Base-by-base conservation (phyloP, 768 basidiomycete species). In the Neoboletus subvelutipes region DNA sequence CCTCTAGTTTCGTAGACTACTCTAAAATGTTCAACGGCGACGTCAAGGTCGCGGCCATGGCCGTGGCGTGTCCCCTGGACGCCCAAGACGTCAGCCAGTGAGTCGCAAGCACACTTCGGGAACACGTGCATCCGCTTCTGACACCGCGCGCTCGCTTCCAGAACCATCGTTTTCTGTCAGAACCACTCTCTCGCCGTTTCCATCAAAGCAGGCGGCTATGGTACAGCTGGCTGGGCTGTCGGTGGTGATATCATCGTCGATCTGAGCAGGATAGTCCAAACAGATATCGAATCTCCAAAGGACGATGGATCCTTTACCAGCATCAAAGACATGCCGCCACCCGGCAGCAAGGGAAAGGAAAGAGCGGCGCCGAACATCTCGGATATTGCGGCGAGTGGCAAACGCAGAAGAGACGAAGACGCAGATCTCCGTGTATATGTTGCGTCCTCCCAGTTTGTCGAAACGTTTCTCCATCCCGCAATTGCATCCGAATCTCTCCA, bases 171-270 rank as follows among this genome's bases (percentile, higher is more conserved):
- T 13, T 94, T 95, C 71, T 94, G 92, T 67, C 73, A 69, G n/a
- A 82, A 83, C 52, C 79, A 93, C 65, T 73, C 74, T 0, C 75
- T 95, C 3, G 84, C 87, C 11, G 82, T 88, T 6, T 93, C 91
- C 10, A 81, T 94, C 64, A 94, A 92, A 69, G 89, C 91, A 1
- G 94, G 94, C 26, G 94, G 94, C 0, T 94, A 90, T 67, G 94
- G 93, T 7, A 94, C 90, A 1, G 91, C 87, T 11, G 94, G 92
- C 1, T 93, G 92, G 89, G 84, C 91, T 46, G 83, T 95, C 52
- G 85, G 85, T 17, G 94, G 94, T 37, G 88, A 95, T 64, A 77
- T 96, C 55, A 85, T 96, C 66, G 72, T 95, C 62, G 94, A 96
- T 73, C 73, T 96, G 47, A 82, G 79, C 64, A 82, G 79, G 63